Base-by-base conservation (phyloP, 2,329 filamentous ascomycete species). In the Botryotinia globosa region DNA sequence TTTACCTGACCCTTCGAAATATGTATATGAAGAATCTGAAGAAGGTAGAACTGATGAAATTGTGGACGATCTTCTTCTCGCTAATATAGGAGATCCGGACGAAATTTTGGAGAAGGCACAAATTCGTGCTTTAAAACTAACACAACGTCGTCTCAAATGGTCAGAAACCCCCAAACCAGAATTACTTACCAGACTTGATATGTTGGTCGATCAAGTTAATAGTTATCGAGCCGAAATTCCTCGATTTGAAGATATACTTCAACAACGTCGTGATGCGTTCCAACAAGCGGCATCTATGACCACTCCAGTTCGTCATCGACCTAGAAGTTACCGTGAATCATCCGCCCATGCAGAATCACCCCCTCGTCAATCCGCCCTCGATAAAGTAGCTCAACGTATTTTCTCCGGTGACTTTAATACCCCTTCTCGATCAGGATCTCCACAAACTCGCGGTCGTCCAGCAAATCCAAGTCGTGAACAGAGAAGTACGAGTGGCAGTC, bases 191-290 rank as follows among this genome's bases (percentile, higher is more conserved):
- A 83, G 90, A 34, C 81, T 94, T 0, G 86, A 89, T 75, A 82
- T 81, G 10, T 85, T 94, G 1, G 86, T 88, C 18, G 85, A 88
- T 37, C 89, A 93, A 79, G 86, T 92, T 20, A 81, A 84, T 22
- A 83, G 83, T 1, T 94, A 91, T 83, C 87, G 89, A 70, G 83
- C 84, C 64, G 87, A 88, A 9, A 86, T 94, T 10, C 88, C 91
- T 0, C 88, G 92, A 54, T 94, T 94, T 79, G 90, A 93, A 69
- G 89, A 92, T 54, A 85, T 94, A 3, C 83, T 94, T 6, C 90
- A 86, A 82, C 89, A 87, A 81, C 89, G 85, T 20, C 88, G 89
- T 8, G 87, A 90, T 74, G 89, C 87, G 0, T 92, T 91, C 77
- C 87, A 88, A 77, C 88, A 87, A 4, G 88, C 89, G 3, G 84